Conservation (phyloP, 2,329 filamentous ascomycete genomes). For the Diplodia intermedia region DNA sequence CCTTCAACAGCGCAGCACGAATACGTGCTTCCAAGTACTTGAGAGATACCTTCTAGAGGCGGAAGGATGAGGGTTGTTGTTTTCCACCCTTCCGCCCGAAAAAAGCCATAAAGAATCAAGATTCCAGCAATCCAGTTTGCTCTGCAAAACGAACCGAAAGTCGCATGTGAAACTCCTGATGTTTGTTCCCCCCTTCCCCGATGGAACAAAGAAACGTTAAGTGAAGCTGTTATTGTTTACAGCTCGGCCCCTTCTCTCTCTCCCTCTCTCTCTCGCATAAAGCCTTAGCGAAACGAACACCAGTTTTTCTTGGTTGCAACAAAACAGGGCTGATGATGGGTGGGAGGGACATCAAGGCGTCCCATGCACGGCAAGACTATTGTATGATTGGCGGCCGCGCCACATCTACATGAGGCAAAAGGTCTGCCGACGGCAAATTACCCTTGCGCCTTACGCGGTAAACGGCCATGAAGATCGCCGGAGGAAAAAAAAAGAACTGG, state of each 20-base stretch:
- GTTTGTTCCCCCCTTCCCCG: background rate
- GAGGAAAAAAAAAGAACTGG: too few species aligned
- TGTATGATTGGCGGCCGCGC: background rate
- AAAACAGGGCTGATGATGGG: background rate
- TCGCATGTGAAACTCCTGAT: background rate
- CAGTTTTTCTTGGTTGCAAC: background rate
- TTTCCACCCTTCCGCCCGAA: too few species aligned
- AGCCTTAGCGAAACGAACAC: background rate
- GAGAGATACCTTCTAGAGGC: constrained; percentile 11
- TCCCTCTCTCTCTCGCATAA: too few species aligned
- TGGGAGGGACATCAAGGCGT: background rate
- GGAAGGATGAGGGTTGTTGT: background rate
- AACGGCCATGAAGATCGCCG: background rate
- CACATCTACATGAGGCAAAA: background rate
- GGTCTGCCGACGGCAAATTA: background rate
- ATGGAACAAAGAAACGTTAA: background rate
- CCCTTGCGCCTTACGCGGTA: background rate
- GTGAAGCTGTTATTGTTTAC: background rate
- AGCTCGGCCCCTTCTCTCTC: too few species aligned
- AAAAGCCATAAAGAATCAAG: constrained; percentile 12
- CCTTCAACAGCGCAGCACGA: background rate
- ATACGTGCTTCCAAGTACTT: background rate
- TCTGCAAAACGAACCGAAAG: background rate
- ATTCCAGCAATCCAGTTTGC: constrained; percentile 3
- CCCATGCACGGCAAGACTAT: background rate